A percentile compares a stretch with the other conserved stretches of the same genome.
Conservation (phyloP, 1,139 yeast genomes). For the Kodamaea arcana region DNA sequence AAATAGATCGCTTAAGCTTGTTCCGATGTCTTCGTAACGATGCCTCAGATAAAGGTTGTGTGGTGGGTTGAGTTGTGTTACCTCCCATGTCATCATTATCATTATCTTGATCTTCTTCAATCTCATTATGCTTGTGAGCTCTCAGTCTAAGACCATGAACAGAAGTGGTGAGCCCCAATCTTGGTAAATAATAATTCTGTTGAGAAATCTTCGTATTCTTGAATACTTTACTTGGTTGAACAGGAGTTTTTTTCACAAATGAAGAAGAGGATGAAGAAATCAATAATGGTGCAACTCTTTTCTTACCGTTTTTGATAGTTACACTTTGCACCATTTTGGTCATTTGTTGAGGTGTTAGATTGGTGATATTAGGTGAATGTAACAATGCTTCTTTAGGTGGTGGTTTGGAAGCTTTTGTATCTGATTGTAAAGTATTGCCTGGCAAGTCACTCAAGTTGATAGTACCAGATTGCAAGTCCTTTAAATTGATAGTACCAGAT, state of each 20-base stretch:
- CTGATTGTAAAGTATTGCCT: background rate
- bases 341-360: conserved; percentile 14
- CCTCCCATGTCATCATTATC: conserved; percentile 41
- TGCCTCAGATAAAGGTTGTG: conserved; percentile 26
- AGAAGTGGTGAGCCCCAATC: conserved; percentile 45
- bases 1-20: conserved; percentile 25
- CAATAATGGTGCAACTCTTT: conserved; percentile 82
- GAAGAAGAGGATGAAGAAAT: conserved; percentile 46
- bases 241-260: conserved; percentile 2
- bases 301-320: conserved; percentile 73
- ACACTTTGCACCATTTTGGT: conserved; percentile 27
- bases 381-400: background rate
- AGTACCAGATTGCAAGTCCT: background rate
- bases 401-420: background rate
- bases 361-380: conserved; percentile 8
- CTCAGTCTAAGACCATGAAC: conserved; percentile 40
- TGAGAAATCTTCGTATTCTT: conserved; percentile 35
- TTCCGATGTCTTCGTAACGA: conserved; percentile 33
- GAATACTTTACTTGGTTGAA: conserved; percentile 15
- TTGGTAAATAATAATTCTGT: conserved; percentile 40
- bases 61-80: conserved; percentile 9
- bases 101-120: conserved; percentile 34
- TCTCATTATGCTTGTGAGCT: conserved; percentile 13
- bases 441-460: too few species aligned
- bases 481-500: background rate